These are phyloP conservation scores for Penium margaritaceum DNA, from an alignment of 139 green algal genomes.

Conservation along the genomic window DNA sequence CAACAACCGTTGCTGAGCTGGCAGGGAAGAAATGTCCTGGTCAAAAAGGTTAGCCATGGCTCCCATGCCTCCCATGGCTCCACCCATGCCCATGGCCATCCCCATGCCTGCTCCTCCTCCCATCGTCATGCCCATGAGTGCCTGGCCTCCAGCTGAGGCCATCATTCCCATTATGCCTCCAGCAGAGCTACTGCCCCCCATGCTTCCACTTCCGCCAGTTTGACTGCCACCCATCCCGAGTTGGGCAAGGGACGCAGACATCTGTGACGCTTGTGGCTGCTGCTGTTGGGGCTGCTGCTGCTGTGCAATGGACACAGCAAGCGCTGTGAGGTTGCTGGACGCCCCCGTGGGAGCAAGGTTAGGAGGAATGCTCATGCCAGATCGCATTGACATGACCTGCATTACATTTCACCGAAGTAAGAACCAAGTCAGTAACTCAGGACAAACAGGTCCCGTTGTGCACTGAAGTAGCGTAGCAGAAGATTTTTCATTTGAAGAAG, in stretches of 20 bases:
- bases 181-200: background rate
- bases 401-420: too few species aligned
- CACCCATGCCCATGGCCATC: background rate
- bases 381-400: slow-evolving; percentile 7
- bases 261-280: too few species aligned
- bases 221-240: background rate
- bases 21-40: background rate
- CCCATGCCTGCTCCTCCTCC: background rate
- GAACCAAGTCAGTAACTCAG: too few species aligned
- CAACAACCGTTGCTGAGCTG: background rate
- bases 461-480: too few species aligned
- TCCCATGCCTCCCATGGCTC: slow-evolving; percentile 2
- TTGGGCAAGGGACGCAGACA: background rate
- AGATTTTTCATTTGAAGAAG: too few species aligned
- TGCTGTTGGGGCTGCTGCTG: too few species aligned
- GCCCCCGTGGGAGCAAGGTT: background rate
- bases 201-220: background rate
- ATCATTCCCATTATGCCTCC: too few species aligned
- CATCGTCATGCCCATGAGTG: slow-evolving; percentile 4
- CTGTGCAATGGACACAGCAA: background rate
- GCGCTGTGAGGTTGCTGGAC: background rate
- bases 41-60: background rate
- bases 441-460: too few species aligned
- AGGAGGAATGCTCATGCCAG: slow-evolving; percentile 2
- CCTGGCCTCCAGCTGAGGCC: too few species aligned